Evolutionary conservation across 371 early-diverging fungal species (phyloP).

Genomic region (Rhizomucor miehei): DNA sequence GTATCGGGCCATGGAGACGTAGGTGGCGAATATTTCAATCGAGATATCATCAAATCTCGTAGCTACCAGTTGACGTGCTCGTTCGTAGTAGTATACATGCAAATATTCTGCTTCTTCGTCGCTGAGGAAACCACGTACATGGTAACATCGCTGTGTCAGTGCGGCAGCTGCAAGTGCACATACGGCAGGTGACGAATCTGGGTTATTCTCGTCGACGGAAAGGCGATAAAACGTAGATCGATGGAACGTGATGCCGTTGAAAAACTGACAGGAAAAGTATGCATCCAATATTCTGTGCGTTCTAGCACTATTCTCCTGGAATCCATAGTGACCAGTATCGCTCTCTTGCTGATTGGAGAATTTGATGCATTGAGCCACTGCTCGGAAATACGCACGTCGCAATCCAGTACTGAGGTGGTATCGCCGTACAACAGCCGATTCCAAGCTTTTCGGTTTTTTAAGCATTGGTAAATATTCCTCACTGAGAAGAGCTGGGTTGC

Average conservation of each 20-base stretch:
- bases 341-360: slow-evolving; percentile 5
- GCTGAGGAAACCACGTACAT: slow-evolving; percentile 20
- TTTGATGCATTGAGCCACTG: slow-evolving; percentile 14
- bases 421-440: background rate
- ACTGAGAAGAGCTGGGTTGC: background rate
- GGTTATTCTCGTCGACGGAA: slow-evolving; percentile 23
- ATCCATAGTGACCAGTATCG: background rate
- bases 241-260: slow-evolving; percentile 25
- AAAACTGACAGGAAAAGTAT: slow-evolving; percentile 36
- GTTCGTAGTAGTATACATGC: slow-evolving; percentile 20
- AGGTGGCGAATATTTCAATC: slow-evolving; percentile 28
- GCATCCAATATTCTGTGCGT: slow-evolving; percentile 21
- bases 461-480: slow-evolving; percentile 2
- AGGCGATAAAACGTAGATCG: slow-evolving; percentile 27
- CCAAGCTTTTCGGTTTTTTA: slow-evolving; percentile 4
- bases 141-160: slow-evolving; percentile 33
- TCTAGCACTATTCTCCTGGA: slow-evolving; percentile 1
- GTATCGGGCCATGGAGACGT: slow-evolving; percentile 25
- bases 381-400: slow-evolving; percentile 15
- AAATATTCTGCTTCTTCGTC: slow-evolving; percentile 18
- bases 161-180: slow-evolving; percentile 32
- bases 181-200: slow-evolving; percentile 28
- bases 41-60: slow-evolving; percentile 27
- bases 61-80: slow-evolving; percentile 18
- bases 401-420: slow-evolving; percentile 4